Conservation (phyloP, 2,329 filamentous ascomycete species). For the Rhynchosporium secalis region DNA sequence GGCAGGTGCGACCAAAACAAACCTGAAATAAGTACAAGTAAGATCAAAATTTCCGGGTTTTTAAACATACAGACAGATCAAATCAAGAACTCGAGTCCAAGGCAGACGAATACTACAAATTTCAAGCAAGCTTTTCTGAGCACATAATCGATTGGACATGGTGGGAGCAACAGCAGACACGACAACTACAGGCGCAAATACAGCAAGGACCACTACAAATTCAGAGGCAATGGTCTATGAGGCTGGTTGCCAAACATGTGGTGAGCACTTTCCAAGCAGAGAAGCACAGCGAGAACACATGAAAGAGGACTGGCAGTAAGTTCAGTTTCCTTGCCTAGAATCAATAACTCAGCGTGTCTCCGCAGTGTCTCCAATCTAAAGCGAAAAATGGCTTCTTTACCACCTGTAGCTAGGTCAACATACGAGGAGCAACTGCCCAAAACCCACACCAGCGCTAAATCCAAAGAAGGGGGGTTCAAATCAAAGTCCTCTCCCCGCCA, state of each 20-base stretch:
- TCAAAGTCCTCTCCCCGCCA: neutral
- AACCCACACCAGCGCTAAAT: too few species aligned
- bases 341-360: neutral
- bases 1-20: neutral
- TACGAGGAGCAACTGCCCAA: conserved; percentile 22
- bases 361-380: conserved; percentile 31
- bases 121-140: neutral
- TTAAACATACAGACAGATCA: neutral
- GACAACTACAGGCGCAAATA: neutral
- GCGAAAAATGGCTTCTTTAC: conserved; percentile 25
- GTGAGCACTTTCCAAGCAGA: conserved; percentile 18
- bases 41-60: too few species aligned
- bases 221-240: neutral
- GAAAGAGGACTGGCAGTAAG: conserved; percentile 27
- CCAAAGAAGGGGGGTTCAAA: neutral
- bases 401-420: conserved; percentile 20
- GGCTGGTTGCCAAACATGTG: conserved; percentile 16
- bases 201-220: neutral
- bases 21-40: conserved; percentile 9
- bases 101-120: neutral
- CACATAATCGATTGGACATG: neutral
- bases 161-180: conserved; percentile 5
- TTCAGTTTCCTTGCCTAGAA: neutral
- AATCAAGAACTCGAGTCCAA: neutral
- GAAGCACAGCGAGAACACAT: conserved; percentile 21